Base-by-base conservation (phyloP, 1,139 yeast genomes). In the Torulaspora pretoriensis region DNA sequence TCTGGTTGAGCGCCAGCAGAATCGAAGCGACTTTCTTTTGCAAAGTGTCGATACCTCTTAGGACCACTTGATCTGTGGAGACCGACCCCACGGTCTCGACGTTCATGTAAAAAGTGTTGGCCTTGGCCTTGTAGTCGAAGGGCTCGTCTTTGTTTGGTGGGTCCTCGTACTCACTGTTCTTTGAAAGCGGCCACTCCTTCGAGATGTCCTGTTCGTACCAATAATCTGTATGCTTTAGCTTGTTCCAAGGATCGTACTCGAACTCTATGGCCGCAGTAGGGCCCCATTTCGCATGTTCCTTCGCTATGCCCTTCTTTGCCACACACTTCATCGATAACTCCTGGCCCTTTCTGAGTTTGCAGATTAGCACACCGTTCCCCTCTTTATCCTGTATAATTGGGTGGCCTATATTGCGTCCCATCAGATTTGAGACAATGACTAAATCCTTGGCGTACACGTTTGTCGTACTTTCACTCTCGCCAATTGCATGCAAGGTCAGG, bases 241-340 rank as follows among this genome's bases (percentile, higher is more conserved):
- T 94, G 68, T 92, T 92, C 95, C 96, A 92, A n/a, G 99, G 99
- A 63, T 92, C 99, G 62, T 92, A 92, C 68, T 92, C 99, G 61
- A 92, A 92, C 19, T 95, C 97, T 46, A 94, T 77, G n/a, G 98
- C 98, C 0, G 97, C 78, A 56, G 95, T 86, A 1, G 98, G 97
- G 5, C 95, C 83, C 98, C 98, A 92, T 63, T 92, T 92, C 42
- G 98, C 97, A 63, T 92, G 99, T 65, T 92, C 99, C 66, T 94
- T 92, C 35, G 97, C 90, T 50, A 94, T 92, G 35, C 99, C 98
- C 71, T 92, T 92, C 67, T 94, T 92, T 44, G 99, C 98, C 52
- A 92, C 85, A 69, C 99, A 92, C 52, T 85, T 82, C 50, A 92
- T 70, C 55, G 85, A 77, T 56, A 92, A 73, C 64, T 92, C 97